These are phyloP conservation scores for Kodamaea sp. DNA, from an alignment of 1,139 yeast species.

Conservation along the genomic window DNA sequence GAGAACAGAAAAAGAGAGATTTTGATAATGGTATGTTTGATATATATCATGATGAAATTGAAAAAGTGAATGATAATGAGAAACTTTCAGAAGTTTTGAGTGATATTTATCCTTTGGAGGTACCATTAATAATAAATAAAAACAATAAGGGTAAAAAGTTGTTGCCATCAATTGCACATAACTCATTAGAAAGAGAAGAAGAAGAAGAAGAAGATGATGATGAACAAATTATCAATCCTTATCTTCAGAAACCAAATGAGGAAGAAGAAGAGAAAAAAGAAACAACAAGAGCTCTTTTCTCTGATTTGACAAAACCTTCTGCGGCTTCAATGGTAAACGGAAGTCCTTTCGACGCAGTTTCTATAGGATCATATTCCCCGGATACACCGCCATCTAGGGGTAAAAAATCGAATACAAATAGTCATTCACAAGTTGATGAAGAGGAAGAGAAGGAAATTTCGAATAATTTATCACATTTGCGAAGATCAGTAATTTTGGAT, in stretches of 20 bases:
- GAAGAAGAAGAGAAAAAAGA: background rate
- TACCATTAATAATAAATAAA: slow-evolving; percentile 40
- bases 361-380: slow-evolving; percentile 37
- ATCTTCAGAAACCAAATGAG: background rate
- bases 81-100: slow-evolving; percentile 40
- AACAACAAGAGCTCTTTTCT: background rate
- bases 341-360: slow-evolving; percentile 16
- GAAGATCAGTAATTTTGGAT: slow-evolving; percentile 40
- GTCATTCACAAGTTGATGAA: slow-evolving; percentile 3
- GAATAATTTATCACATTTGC: slow-evolving; percentile 15
- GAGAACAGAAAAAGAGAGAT: slow-evolving; percentile 15
- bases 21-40: slow-evolving; percentile 21
- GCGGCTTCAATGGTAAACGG: background rate
- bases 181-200: background rate
- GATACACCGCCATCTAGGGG: slow-evolving; percentile 29
- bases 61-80: slow-evolving; percentile 15
- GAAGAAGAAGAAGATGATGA: slow-evolving; percentile 2
- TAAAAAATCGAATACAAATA: slow-evolving; percentile 5
- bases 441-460: slow-evolving; percentile 12
- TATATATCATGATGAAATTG: slow-evolving; percentile 21
- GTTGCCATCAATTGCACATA: slow-evolving; percentile 12
- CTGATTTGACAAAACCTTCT: slow-evolving; percentile 1
- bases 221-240: slow-evolving; percentile 1
- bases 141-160: slow-evolving; percentile 14
- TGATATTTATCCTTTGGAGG: slow-evolving; percentile 37